Conservation (phyloP, 192 early-diverging fungal species). For the Lunasporangiospora selenospora region DNA sequence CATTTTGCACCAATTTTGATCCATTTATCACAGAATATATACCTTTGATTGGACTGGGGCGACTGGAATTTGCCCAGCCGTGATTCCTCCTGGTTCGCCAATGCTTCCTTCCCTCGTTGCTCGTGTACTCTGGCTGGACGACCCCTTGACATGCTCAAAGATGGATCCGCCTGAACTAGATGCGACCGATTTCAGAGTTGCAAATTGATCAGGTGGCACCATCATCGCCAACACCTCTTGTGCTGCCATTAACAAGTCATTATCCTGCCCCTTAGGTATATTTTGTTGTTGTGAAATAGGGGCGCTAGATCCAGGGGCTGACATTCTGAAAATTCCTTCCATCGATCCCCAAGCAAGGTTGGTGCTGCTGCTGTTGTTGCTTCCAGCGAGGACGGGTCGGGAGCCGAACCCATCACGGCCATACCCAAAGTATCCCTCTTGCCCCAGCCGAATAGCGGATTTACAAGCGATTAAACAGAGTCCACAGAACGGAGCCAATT, state of each 20-base stretch:
- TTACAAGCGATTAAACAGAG: slow-evolving; percentile 50
- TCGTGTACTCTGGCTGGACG: slow-evolving; percentile 23
- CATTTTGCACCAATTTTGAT: not conserved
- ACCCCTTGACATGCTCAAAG: slow-evolving; percentile 30
- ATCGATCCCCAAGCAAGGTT: slow-evolving; percentile 3
- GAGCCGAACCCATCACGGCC: slow-evolving; percentile 38
- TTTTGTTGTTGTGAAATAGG: too few relatives aligned
- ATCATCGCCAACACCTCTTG: slow-evolving; percentile 41
- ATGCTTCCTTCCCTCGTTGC: slow-evolving; percentile 6
- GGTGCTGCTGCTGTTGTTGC: slow-evolving; percentile 1
- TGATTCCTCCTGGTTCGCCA: slow-evolving; percentile 25
- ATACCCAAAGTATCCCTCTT: slow-evolving; percentile 31
- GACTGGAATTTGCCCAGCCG: too few relatives aligned
- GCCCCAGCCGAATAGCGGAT: slow-evolving; percentile 25
- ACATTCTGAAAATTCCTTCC: slow-evolving; percentile 10
- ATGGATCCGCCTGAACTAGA: slow-evolving; percentile 1
- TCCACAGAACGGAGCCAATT: slow-evolving; percentile 53
- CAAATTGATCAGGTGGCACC: slow-evolving; percentile 6
- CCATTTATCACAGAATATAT: not conserved
- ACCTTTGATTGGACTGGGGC: too few relatives aligned
- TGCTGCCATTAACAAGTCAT: slow-evolving; percentile 33
- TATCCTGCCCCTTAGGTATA: slow-evolving; percentile 35
- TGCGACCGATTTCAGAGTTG: slow-evolving; percentile 12
- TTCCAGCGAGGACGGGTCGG: too few relatives aligned
- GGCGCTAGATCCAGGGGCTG: slow-evolving; percentile 1